Percentiles rank a stretch among this genome's conserved stretches.
These are phyloP conservation scores for Ophiostoma sp. DNA, from an alignment of 2,329 filamentous ascomycete genomes.

Conservation along the genomic window DNA sequence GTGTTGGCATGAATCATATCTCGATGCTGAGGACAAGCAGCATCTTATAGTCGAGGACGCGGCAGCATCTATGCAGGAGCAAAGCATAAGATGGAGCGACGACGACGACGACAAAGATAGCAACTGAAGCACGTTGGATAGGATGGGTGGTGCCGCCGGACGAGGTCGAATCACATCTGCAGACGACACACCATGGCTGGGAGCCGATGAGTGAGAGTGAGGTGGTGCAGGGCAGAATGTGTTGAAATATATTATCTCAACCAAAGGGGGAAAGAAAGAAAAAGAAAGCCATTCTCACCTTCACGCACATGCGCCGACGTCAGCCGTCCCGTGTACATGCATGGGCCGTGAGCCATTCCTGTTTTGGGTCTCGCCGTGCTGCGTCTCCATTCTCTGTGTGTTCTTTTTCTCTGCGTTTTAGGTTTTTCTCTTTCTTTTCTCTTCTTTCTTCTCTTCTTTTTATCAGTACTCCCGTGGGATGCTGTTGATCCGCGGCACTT, in stretches of 20 bases:
- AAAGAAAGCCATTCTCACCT: background rate
- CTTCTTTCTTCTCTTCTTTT: background rate
- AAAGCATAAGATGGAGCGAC: background rate
- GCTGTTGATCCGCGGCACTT: background rate
- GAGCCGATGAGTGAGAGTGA: background rate
- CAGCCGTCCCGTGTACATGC: background rate
- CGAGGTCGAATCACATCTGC: slow-evolving; percentile 3
- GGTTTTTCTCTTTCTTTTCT: background rate
- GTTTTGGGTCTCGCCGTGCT: background rate
- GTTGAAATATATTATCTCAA: too few relatives aligned
- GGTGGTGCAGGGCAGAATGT: background rate
- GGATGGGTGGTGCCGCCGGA: background rate
- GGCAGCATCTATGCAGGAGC: background rate
- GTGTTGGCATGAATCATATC: background rate
- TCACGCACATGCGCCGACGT: background rate
- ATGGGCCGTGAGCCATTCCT: background rate
- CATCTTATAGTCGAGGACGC: slow-evolving; percentile 1
- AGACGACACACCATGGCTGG: slow-evolving; percentile 6
- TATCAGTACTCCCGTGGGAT: background rate
- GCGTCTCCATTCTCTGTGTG: background rate
- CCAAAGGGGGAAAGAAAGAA: background rate
- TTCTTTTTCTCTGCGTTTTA: background rate
- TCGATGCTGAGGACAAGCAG: background rate
- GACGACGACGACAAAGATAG: background rate
- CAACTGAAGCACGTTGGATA: background rate